phyloP scores from a whole-genome alignment of 495 filamentous ascomycete genomes.

The Baudoinia panamericana region DNA sequence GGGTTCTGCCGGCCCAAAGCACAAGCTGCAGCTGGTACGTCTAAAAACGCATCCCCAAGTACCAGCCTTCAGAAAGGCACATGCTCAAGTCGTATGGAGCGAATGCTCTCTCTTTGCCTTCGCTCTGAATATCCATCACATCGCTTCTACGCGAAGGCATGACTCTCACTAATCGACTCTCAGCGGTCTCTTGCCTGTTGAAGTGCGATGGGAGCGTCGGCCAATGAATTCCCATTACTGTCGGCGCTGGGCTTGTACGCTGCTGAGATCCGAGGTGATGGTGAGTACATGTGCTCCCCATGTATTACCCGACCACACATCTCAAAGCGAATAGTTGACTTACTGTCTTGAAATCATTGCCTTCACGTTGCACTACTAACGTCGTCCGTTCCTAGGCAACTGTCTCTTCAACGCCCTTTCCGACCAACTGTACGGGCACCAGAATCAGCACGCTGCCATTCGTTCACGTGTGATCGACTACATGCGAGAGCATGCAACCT shows the following conservation, averaged over 20 bases:
- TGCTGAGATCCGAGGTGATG: conserved; percentile 38
- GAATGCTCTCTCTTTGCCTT: too few relatives aligned
- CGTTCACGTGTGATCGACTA: conserved; percentile 48
- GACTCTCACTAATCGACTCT: conserved; percentile 1
- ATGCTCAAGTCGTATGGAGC: too few relatives aligned
- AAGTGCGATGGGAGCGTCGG: conserved; percentile 16
- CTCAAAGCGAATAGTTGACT: neutral
- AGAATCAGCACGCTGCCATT: conserved; percentile 44
- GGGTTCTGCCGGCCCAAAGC: too few relatives aligned
- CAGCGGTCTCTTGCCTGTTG: conserved; percentile 4
- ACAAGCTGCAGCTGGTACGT: too few relatives aligned
- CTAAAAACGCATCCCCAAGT: too few relatives aligned
- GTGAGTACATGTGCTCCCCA: conserved; percentile 25
- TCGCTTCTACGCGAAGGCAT: too few relatives aligned
- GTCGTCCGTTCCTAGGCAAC: conserved; percentile 40
- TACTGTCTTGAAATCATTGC: neutral
- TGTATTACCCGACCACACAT: neutral
- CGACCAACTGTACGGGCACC: conserved; percentile 59
- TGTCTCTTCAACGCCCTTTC: conserved; percentile 68
- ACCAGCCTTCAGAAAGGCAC: too few relatives aligned
- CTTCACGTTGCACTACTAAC: conserved; percentile 11
- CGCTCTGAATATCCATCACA: too few relatives aligned
- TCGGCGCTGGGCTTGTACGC: conserved; percentile 38
- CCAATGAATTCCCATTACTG: conserved; percentile 44
- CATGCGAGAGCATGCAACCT: conserved; percentile 45